These are phyloP conservation scores for Nothophaeocryptopus gaeumannii DNA, from an alignment of 2,329 filamentous ascomycete species.

Conservation along the genomic window DNA sequence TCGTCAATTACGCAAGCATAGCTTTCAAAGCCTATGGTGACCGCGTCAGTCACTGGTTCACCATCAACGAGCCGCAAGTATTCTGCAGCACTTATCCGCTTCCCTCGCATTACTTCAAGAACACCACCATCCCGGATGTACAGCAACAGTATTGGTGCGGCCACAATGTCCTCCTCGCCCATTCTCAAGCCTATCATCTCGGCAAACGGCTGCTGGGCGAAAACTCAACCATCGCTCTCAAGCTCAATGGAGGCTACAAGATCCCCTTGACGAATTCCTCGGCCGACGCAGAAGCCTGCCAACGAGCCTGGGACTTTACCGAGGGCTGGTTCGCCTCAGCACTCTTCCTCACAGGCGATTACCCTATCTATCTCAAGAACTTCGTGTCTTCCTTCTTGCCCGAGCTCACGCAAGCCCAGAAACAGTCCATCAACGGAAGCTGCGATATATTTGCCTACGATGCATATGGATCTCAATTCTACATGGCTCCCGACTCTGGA, in stretches of 20 bases:
- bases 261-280: conserved; percentile 37
- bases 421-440: conserved; percentile 33
- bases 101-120: not conserved
- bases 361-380: conserved; percentile 40
- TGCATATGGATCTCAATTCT: conserved; percentile 35
- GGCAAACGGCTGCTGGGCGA: conserved; percentile 38
- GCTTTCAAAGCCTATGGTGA: conserved; percentile 40
- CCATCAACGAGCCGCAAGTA: conserved; percentile 40
- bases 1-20: conserved; percentile 39
- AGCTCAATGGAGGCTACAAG: conserved; percentile 38
- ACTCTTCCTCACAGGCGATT: conserved; percentile 46
- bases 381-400: conserved; percentile 36
- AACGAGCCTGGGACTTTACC: conserved; percentile 39
- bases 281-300: conserved; percentile 35
- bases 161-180: conserved; percentile 38
- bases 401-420: conserved; percentile 34
- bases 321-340: conserved; percentile 46
- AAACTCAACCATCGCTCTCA: conserved; percentile 33
- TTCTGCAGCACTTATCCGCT: too few relatives aligned
- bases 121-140: conserved; percentile 44
- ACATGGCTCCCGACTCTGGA: conserved; percentile 36
- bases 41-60: conserved; percentile 41
- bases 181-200: conserved; percentile 45
- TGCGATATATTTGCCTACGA: conserved; percentile 40
- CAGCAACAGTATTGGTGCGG: conserved; percentile 40